Base-by-base conservation (phyloP, 73 alveolate species). In the Loxodes magnus region DNA sequence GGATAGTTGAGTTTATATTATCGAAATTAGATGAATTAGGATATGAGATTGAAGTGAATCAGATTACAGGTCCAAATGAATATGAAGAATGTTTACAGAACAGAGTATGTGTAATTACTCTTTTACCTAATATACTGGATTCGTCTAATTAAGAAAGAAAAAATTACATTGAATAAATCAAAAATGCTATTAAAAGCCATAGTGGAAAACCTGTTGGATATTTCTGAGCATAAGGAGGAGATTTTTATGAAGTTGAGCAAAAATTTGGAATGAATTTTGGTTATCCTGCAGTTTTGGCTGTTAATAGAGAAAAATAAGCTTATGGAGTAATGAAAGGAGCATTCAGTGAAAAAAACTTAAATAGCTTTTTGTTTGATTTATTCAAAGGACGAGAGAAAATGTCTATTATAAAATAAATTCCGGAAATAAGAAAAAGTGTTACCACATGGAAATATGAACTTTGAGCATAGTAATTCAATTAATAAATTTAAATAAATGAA, bases 151-250 rank as follows among this genome's bases (percentile, higher is more conserved):
- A 82, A n/a, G 85, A 81, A 26, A 86, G 94, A 66, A 77, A 83
- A 33, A 55, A 24, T 16, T 83, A 88, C 52, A 25, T 88, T 24
- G 79, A 73, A 17, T 35, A 48, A 23, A 43, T 83, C 49, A 55
- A 67, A 43, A 64, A 51, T 1, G 65, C 71, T n/a, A 89, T 77
- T 16, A 88, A 88, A 73, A 67, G 54, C 30, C 37, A 52, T 23
- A 64, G 88, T 52, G 68, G 83, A 6, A 88, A 84, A 39, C 95
- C 97, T 6, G 44, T 88, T 25, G 54, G 26, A 30, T 81, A 55
- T 73, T 83, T 83, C 62, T 88, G 97, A 94, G 62, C 73, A 5
- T 57, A 66, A 57, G 97, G 90, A 23, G 97, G 95, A 6, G 92
- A 84, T 54, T 51, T 79, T 30, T 60, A 76, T 62, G 89, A 88